Conservation (phyloP, 805 yeast genomes). For the Komagataella phaffii region DNA sequence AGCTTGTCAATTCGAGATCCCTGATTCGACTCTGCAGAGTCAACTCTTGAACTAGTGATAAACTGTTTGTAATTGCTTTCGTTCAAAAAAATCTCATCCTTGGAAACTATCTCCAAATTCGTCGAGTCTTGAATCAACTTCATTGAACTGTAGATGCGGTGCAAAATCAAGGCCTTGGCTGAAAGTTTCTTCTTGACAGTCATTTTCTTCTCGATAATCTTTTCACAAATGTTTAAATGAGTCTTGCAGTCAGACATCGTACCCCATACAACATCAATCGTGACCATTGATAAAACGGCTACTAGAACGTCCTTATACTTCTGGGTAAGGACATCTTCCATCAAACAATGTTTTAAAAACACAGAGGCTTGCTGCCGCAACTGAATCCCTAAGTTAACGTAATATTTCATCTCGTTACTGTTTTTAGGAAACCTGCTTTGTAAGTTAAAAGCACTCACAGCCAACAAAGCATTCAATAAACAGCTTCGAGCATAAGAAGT, state of each 20-base stretch:
- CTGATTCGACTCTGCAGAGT: not conserved
- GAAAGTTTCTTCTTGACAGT: conserved; percentile 50
- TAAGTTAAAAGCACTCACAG: conserved; percentile 71
- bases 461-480: conserved; percentile 61
- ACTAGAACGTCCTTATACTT: conserved; percentile 77
- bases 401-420: conserved; percentile 55
- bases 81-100: conserved; percentile 20
- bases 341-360: conserved; percentile 48
- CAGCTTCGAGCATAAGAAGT: conserved; percentile 72
- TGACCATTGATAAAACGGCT: conserved; percentile 75
- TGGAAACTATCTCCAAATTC: conserved; percentile 23
- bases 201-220: conserved; percentile 59
- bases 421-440: conserved; percentile 60
- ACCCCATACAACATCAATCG: conserved; percentile 85
- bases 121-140: conserved; percentile 73
- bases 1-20: not conserved
- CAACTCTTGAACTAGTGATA: conserved; percentile 12
- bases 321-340: conserved; percentile 35
- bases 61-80: conserved; percentile 19
- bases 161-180: conserved; percentile 64
- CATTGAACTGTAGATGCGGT: conserved; percentile 64
- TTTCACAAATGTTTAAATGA: conserved; percentile 66
- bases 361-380: conserved; percentile 63
- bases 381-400: conserved; percentile 58
- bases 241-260: conserved; percentile 75